These are phyloP conservation scores for Fraxinus dipetala DNA, from an alignment of 305 asterid species.

Conservation along the genomic window DNA sequence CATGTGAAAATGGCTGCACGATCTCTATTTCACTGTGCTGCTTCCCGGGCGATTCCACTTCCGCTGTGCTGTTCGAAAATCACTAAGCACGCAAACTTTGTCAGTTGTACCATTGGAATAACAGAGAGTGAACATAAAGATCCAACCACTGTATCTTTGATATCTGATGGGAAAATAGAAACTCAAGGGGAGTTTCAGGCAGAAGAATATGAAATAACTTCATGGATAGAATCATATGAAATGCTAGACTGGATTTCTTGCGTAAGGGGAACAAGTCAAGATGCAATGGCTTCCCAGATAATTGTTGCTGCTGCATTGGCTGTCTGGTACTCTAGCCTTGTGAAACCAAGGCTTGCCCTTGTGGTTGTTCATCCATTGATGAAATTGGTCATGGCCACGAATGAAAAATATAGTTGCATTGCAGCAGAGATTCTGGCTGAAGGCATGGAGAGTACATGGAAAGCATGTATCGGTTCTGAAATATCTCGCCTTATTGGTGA, in stretches of 20 bases:
- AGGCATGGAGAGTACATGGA: constrained; percentile 99
- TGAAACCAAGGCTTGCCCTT: constrained; percentile 56
- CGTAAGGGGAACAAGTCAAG: constrained; percentile 89
- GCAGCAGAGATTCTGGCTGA: constrained; percentile 98
- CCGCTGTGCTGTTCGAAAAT: constrained; percentile 50
- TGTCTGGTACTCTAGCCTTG: constrained; percentile 97
- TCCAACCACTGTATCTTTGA: constrained; percentile 27
- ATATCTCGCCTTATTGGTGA: constrained; percentile 78
- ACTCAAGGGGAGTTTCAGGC: constrained; percentile 35
- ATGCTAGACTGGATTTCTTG: constrained; percentile 89
- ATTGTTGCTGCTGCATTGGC: constrained; percentile 92
- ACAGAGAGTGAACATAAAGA: constrained; percentile 37
- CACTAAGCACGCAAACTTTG: constrained; percentile 27
- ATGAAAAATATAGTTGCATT: constrained; percentile 78
- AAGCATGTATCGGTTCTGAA: constrained; percentile 66
- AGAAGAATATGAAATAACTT: constrained; percentile 63
- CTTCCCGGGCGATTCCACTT: constrained; percentile 84
- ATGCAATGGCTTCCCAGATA: constrained; percentile 95
- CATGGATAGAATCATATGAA: constrained; percentile 92
- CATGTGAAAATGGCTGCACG: constrained; percentile 99
- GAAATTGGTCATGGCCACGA: constrained; percentile 84
- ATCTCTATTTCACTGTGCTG: constrained; percentile 95
- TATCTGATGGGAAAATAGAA: constrained; percentile 33
- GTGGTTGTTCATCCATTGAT: constrained; percentile 71
- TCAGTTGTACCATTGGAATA: constrained; percentile 33